Evolutionary conservation across 176 grass and related monocot species (phyloP).

Genomic region (Neostapfia colusana): DNA sequence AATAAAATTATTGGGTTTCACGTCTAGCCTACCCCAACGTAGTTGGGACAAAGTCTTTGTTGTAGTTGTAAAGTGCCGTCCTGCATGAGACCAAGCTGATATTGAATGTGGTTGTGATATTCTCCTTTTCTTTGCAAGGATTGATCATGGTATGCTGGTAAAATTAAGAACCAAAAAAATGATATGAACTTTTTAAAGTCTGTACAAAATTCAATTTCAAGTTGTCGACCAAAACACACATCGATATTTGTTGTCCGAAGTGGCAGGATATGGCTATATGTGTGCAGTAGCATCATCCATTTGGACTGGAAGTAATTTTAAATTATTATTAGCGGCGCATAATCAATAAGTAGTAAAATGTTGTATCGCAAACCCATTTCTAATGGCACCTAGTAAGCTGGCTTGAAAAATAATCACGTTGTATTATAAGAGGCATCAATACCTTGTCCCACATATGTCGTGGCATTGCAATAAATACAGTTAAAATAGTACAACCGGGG

Average conservation of each 20-base stretch:
- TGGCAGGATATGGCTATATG: not conserved
- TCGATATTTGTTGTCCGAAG: not conserved
- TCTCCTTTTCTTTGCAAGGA: not conserved
- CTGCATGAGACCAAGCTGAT: not conserved
- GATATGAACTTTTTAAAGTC: not conserved
- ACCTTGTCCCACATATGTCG: constrained; percentile 97
- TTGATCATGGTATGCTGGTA: not conserved
- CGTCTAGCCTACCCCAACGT: too few relatives aligned
- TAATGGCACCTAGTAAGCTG: not conserved
- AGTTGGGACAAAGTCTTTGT: too few relatives aligned
- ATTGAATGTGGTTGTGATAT: not conserved
- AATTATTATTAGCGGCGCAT: not conserved
- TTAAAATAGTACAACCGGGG: constrained; percentile 96
- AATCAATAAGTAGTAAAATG: constrained; percentile 3
- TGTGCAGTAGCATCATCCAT: constrained; percentile 13
- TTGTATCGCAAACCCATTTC: not conserved
- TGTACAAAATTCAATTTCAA: not conserved
- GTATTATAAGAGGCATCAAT: constrained; percentile 25
- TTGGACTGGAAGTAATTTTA: not conserved
- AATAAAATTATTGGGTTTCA: too few relatives aligned
- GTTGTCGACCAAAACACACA: not conserved
- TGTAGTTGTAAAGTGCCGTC: too few relatives aligned
- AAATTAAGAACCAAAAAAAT: not conserved
- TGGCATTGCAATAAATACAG: constrained; percentile 91
- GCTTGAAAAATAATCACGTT: not conserved